phyloP scores from a whole-genome alignment of 2,329 filamentous ascomycete genomes.

The Pseudogymnoascus sp. region DNA sequence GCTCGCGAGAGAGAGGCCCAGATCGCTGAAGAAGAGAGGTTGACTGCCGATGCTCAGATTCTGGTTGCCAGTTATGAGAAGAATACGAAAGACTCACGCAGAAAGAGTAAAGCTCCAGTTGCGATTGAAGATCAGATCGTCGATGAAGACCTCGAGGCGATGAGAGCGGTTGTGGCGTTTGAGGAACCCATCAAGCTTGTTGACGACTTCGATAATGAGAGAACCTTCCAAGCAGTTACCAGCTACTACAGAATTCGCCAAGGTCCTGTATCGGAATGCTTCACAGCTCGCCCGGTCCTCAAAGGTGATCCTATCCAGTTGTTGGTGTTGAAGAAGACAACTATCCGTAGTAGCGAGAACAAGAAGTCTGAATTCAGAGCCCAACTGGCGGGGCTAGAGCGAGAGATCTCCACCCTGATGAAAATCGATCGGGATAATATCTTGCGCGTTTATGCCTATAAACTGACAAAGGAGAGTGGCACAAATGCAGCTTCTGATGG shows the following conservation, averaged over 20 bases:
- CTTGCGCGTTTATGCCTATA: constrained; percentile 74
- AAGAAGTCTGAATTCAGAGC: constrained; percentile 62
- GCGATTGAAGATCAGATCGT: constrained; percentile 33
- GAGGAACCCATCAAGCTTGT: constrained; percentile 59
- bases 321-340: constrained; percentile 67
- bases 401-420: constrained; percentile 67
- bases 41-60: constrained; percentile 51
- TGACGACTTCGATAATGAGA: constrained; percentile 53
- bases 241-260: constrained; percentile 59
- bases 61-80: constrained; percentile 59
- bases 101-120: constrained; percentile 43
- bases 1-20: constrained; percentile 47
- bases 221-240: constrained; percentile 64
- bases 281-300: constrained; percentile 64
- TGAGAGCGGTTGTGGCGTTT: constrained; percentile 45
- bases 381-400: constrained; percentile 68
- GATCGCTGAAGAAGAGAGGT: constrained; percentile 54
- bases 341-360: constrained; percentile 48
- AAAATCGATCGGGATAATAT: constrained; percentile 69
- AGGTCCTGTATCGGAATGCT: constrained; percentile 59
- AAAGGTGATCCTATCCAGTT: constrained; percentile 44
- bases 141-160: constrained; percentile 29
- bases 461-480: constrained; percentile 64
- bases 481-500: constrained; percentile 30
- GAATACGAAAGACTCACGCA: constrained; percentile 56